phyloP scores from a whole-genome alignment of 768 basidiomycete genomes.

The Trametes gibbosa region DNA sequence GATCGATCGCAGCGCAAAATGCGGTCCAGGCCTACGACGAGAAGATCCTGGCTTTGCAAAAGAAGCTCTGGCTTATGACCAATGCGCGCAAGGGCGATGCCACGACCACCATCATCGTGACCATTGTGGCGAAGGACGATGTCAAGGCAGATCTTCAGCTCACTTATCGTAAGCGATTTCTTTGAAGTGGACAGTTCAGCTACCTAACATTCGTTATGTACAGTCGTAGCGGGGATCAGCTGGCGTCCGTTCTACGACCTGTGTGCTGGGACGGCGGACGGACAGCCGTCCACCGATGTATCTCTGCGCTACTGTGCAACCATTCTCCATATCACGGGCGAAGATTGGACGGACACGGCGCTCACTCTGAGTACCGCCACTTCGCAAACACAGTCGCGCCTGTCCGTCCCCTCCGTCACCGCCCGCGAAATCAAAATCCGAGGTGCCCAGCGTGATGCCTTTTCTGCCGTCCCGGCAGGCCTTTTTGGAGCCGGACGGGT shows the following conservation, averaged over 20 bases:
- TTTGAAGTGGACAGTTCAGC: no score
- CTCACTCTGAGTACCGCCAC: slow-evolving; percentile 53
- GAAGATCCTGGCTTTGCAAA: slow-evolving; percentile 34
- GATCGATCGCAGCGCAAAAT: slow-evolving; percentile 35
- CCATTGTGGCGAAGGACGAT: not conserved
- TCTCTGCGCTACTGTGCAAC: slow-evolving; percentile 54
- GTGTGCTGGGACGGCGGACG: slow-evolving; percentile 44
- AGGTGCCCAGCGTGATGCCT: not conserved
- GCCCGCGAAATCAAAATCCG: not conserved
- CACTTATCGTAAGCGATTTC: slow-evolving; percentile 36
- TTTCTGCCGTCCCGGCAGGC: no score
- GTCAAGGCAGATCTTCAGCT: slow-evolving; percentile 41
- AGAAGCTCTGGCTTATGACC: not conserved
- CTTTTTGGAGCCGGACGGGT: no score
- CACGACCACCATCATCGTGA: not conserved
- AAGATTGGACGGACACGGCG: slow-evolving; percentile 53
- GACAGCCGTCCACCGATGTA: slow-evolving; percentile 43
- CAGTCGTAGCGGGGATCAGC: slow-evolving; percentile 49
- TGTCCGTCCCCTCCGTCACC: slow-evolving; percentile 16
- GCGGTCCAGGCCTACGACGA: slow-evolving; percentile 38
- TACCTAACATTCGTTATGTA: no score
- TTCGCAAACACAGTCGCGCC: slow-evolving; percentile 33
- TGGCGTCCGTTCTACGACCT: slow-evolving; percentile 62
- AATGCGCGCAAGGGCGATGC: slow-evolving; percentile 4
- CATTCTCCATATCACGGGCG: slow-evolving; percentile 54